phyloP scores from a whole-genome alignment of 1,284 basidiomycete genomes.

The Rhizoctonia solani region DNA sequence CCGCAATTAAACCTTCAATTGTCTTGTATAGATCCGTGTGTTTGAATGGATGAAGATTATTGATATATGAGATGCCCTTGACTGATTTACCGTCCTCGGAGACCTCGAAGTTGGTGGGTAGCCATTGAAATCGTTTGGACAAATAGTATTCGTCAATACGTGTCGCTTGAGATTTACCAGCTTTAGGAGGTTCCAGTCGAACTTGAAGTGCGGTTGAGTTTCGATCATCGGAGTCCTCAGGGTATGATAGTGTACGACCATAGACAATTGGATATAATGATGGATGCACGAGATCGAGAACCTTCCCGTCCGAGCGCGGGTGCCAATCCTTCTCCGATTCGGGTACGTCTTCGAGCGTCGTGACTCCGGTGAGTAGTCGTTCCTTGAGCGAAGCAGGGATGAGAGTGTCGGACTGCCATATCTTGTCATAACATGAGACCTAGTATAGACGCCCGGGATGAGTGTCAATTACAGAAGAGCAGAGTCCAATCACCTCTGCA shows the following conservation, averaged over 20 bases:
- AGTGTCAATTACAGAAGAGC: too few relatives aligned
- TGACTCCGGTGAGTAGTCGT: conserved; percentile 41
- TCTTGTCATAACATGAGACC: conserved; percentile 59
- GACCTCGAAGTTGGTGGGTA: conserved; percentile 55
- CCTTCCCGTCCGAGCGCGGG: conserved; percentile 41
- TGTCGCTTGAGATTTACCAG: background rate
- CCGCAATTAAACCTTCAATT: conserved; percentile 48
- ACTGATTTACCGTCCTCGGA: conserved; percentile 43
- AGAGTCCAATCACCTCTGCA: conserved; percentile 49
- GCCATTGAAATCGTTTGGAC: conserved; percentile 49
- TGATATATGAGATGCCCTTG: conserved; percentile 55
- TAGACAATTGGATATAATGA: conserved; percentile 53
- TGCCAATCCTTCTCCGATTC: conserved; percentile 44
- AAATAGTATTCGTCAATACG: conserved; percentile 33
- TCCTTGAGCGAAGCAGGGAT: conserved; percentile 38
- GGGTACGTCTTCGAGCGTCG: conserved; percentile 40
- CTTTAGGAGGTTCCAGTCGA: background rate
- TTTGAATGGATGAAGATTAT: conserved; percentile 54
- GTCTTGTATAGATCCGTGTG: conserved; percentile 46
- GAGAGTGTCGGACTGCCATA: conserved; percentile 54
- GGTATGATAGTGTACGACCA: conserved; percentile 48
- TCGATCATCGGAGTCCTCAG: conserved; percentile 14
- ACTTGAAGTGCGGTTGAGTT: background rate
- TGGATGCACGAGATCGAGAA: conserved; percentile 53
- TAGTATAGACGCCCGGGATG: too few relatives aligned